Base-by-base conservation (phyloP, 768 basidiomycete species). In the Postia placenta region DNA sequence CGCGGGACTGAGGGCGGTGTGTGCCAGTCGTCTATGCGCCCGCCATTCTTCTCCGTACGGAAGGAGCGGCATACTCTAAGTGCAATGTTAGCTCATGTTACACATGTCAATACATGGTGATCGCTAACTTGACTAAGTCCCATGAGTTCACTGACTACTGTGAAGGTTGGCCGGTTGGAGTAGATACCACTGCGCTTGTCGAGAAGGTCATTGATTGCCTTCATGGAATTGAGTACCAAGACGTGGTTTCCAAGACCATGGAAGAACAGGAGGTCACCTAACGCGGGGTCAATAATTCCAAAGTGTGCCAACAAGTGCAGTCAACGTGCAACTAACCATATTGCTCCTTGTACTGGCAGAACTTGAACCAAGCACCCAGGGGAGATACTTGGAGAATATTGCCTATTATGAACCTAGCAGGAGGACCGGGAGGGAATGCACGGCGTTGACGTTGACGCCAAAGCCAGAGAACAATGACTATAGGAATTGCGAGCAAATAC, bases 91-190 rank as follows among this genome's bases (percentile, higher is more conserved):
- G 19, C 6, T 38, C 30, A 44, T n/a, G 24, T 11, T 15, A 11
- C 35, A n/a, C n/a, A 11, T 4, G 20, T 20, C 28, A 17, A 19
- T 11, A 7, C 15, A 15, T 15, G 2, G 14, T n/a, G 2, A 19
- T 6, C 11, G 25, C 49, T 33, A 40, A 57, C 58, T 45, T 57
- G 44, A 14, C 42, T 52, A 51, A 65, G 41, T 3, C 55, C 55
- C 60, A 67, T 66, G 59, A 72, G 60, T 25, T 68, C 67, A 12
- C 68, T 65, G 5, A 63, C 64, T 44, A 73, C 66, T 1, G 61
- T 60, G n/a, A 72, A 66, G 15, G 50, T 56, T 2, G 68, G 66
- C 4, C 67, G 55, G 35, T 64, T 51, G 5, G 68, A 68, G 39
- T 69, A 68, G 17, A 58, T 61, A 15, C 17, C 42, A 1, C 51